Conservation (phyloP, 192 early-diverging fungal species). For the Linderina pennispora region DNA sequence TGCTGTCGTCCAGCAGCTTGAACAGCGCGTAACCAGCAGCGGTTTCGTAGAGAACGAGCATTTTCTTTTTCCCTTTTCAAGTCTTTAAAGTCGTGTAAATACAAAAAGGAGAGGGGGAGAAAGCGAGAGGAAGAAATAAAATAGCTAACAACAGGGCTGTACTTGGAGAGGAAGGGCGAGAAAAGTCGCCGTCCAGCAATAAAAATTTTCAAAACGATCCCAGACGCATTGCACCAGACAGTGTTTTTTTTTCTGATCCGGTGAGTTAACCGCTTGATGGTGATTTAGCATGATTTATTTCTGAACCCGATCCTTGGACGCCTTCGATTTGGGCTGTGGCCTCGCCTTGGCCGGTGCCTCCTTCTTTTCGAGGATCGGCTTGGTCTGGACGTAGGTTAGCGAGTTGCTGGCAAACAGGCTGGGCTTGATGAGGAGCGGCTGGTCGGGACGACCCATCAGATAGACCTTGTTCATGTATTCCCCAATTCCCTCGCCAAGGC, state of each 20-base stretch:
- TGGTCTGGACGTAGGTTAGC: constrained; percentile 35
- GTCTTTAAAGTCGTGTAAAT: too few species aligned
- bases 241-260: too few species aligned
- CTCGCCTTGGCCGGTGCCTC: too few species aligned
- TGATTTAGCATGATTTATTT: too few species aligned
- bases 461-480: constrained; percentile 75
- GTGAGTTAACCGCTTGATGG: too few species aligned
- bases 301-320: too few species aligned
- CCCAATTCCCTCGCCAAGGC: constrained; percentile 28
- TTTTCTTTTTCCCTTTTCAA: constrained; percentile 14
- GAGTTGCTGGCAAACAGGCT: constrained; percentile 23
- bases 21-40: constrained; percentile 97
- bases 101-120: neutral
- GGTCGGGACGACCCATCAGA: constrained; percentile 56
- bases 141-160: neutral
- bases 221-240: too few species aligned
- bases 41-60: constrained; percentile 97
- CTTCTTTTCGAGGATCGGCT: neutral
- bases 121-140: neutral
- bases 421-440: constrained; percentile 36
- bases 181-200: too few species aligned
- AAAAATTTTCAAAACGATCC: too few species aligned
- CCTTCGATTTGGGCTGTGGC: too few species aligned
- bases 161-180: neutral
- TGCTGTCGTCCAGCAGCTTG: constrained; percentile 86